These are phyloP conservation scores for Citrus unshiu DNA, from an alignment of 345 rosid species.

Conservation along the genomic window DNA sequence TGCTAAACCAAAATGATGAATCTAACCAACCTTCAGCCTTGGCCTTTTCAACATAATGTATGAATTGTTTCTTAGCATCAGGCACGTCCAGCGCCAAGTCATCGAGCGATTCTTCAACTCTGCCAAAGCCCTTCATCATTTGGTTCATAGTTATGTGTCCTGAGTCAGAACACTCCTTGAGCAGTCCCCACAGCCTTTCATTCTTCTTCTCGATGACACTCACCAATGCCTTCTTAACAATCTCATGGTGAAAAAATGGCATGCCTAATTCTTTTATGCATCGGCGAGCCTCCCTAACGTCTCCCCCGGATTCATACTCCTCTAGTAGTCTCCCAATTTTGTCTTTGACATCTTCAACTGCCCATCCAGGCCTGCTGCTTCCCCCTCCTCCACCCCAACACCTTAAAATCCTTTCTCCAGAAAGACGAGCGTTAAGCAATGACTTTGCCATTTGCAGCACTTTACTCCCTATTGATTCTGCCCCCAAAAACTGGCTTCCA, in stretches of 20 bases:
- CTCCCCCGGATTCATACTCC: slow-evolving; percentile 82
- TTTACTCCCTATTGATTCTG: slow-evolving; percentile 49
- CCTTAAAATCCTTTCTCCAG: slow-evolving; percentile 74
- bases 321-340: slow-evolving; percentile 65
- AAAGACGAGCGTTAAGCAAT: slow-evolving; percentile 65
- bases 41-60: slow-evolving; percentile 51
- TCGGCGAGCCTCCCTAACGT: slow-evolving; percentile 58
- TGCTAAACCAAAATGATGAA: slow-evolving; percentile 36
- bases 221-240: slow-evolving; percentile 70
- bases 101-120: slow-evolving; percentile 65
- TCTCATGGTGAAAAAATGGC: slow-evolving; percentile 89
- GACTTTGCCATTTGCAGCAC: slow-evolving; percentile 78
- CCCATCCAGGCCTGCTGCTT: slow-evolving; percentile 57
- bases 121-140: slow-evolving; percentile 72
- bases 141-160: slow-evolving; percentile 75
- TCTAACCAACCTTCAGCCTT: slow-evolving; percentile 68
- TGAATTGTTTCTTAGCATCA: slow-evolving; percentile 58
- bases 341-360: slow-evolving; percentile 71
- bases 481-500: slow-evolving; percentile 41
- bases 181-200: slow-evolving; percentile 52
- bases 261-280: slow-evolving; percentile 83
- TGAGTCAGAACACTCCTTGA: slow-evolving; percentile 49
- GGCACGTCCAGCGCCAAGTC: slow-evolving; percentile 84
- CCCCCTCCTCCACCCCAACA: slow-evolving; percentile 90
- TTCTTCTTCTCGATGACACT: slow-evolving; percentile 58